Base-by-base conservation (phyloP, 352 stramenopile genomes). In the Phytophthora pseudosyringae region DNA sequence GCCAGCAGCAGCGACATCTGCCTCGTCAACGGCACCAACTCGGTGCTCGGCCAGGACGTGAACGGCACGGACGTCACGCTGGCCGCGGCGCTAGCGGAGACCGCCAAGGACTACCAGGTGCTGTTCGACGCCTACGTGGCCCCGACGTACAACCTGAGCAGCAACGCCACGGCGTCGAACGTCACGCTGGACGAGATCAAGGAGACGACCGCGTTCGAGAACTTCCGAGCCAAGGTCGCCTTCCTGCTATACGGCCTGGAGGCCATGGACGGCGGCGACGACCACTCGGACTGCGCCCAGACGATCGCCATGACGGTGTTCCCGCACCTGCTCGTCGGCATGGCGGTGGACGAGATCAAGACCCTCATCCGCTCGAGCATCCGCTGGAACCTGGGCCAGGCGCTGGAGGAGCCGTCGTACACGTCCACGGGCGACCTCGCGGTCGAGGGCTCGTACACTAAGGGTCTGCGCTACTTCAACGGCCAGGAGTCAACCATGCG, bases 401-500 rank as follows among this genome's bases (percentile, higher is more conserved):
- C 74, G 33, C 62, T 89, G 4, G 73, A 80, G 11, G 39, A 47
- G 4, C 78, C 53, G 0, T 67, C 70, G 0, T 89, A 75, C 64
- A 86, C 57, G 26, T 83, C 77, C 9, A 72, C 53, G 1, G 76
- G 63, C 10, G 64, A 71, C n/a, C 46, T 86, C 7, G 36, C 57
- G 12, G 77, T 87, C 25, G 68, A 73, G 45, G 77, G 76, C 12
- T 65, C 53, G 39, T 87, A 84, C 69, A 71, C 66, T 7, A 89
- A 78, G 25, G 80, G 80, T 3, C 54, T 89, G 32, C 80, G 80
- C 16, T 68, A 80, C 40, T 89, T 87, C 54, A 87, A 86, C 49
- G 80, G 80, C 13, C 77, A 89, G 48, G 78, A 89, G 62, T 80
- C 80, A 1, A 73, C 63, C 12, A 87, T 89, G 77, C 78, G 78